phyloP scores from a whole-genome alignment of 768 basidiomycete genomes.

The Suillus discolor region DNA sequence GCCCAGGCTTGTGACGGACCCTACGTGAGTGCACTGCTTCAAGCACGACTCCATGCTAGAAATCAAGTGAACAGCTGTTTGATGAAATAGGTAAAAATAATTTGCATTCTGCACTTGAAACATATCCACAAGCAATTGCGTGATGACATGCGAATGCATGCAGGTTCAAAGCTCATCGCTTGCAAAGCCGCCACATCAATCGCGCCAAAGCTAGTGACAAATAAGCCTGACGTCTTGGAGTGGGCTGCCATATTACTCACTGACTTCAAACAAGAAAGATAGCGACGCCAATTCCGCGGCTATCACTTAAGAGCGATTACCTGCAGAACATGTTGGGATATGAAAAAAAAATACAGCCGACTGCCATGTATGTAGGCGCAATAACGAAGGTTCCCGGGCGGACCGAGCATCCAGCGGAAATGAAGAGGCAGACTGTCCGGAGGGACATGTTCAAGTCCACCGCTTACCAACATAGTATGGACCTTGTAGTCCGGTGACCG shows the following conservation, averaged over 20 bases:
- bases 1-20: background rate
- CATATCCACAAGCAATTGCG: background rate
- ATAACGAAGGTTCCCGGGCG: background rate
- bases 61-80: background rate
- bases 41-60: background rate
- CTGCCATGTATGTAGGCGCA: background rate
- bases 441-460: background rate
- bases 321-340: background rate
- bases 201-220: background rate
- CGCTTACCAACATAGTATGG: background rate
- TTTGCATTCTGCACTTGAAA: background rate
- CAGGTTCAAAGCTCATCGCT: constrained; percentile 1
- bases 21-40: background rate
- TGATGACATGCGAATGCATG: constrained; percentile 3
- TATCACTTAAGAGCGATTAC: background rate
- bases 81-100: background rate
- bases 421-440: background rate
- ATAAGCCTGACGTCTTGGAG: background rate
- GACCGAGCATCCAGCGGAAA: constrained; percentile 3
- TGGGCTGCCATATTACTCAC: constrained; percentile 1
- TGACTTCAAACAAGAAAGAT: background rate
- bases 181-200: background rate
- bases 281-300: background rate
- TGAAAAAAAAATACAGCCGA: constrained; percentile 3
- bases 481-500: background rate